Conservation (phyloP, 306 rosid genomes). For the Acacia crassicarpa region DNA sequence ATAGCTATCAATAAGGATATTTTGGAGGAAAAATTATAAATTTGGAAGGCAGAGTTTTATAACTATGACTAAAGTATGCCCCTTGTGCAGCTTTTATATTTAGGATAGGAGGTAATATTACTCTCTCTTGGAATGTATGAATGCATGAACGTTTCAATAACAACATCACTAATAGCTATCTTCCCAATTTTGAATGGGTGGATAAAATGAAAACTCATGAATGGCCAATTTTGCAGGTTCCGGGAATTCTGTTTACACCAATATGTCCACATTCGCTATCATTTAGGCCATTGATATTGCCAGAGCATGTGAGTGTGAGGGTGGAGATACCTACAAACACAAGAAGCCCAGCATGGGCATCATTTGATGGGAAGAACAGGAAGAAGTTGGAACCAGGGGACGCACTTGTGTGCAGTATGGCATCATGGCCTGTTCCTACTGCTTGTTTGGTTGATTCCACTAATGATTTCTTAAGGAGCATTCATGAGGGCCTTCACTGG, state of each 20-base stretch:
- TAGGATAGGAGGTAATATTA: background rate
- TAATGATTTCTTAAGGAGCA: slow-evolving; percentile 79
- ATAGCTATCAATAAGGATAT: too few relatives aligned
- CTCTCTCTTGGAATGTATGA: background rate
- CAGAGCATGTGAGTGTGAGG: slow-evolving; percentile 81
- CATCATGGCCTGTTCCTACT: slow-evolving; percentile 98
- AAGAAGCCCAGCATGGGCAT: slow-evolving; percentile 93
- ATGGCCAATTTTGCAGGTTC: slow-evolving; percentile 66
- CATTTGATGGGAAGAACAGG: slow-evolving; percentile 94
- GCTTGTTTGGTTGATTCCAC: slow-evolving; percentile 89
- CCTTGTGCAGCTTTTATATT: too few relatives aligned
- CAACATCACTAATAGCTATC: background rate
- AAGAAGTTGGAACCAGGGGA: slow-evolving; percentile 82
- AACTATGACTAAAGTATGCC: too few relatives aligned
- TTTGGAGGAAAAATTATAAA: too few relatives aligned
- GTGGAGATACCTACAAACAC: slow-evolving; percentile 90
- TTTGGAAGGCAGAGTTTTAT: too few relatives aligned
- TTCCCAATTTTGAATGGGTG: background rate
- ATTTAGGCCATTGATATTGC: slow-evolving; percentile 85
- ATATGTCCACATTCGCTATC: slow-evolving; percentile 92
- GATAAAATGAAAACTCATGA: slow-evolving; percentile 3
- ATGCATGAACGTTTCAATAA: background rate
- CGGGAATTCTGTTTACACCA: slow-evolving; percentile 92
- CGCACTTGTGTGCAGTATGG: slow-evolving; percentile 96
- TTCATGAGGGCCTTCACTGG: slow-evolving; percentile 97